Conservation (phyloP, 208 protist species). For the Phytomonas sp. region DNA sequence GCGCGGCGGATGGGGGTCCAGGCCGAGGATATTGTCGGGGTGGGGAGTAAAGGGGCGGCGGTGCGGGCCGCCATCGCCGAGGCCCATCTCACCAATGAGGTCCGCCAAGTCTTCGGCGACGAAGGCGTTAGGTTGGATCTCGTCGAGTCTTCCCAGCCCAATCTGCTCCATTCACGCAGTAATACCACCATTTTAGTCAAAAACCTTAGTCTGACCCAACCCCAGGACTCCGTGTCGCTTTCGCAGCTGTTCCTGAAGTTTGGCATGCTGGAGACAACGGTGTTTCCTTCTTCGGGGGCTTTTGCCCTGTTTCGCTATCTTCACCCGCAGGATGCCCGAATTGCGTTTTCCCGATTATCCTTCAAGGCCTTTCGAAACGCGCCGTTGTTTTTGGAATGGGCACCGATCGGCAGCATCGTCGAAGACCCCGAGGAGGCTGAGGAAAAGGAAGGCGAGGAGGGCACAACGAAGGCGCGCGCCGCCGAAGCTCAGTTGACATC, state of each 20-base stretch:
- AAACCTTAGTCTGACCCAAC: constrained; percentile 43
- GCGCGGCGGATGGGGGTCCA: constrained; percentile 59
- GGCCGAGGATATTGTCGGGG: constrained; percentile 49
- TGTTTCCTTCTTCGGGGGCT: constrained; percentile 45
- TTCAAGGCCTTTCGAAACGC: constrained; percentile 91
- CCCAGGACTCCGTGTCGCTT: constrained; percentile 48
- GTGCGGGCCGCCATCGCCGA: constrained; percentile 86
- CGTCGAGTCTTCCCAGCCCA: constrained; percentile 48
- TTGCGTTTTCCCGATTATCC: constrained; percentile 92
- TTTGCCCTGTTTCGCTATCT: constrained; percentile 75
- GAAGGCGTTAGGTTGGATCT: constrained; percentile 65
- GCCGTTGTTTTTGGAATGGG: constrained; percentile 98
- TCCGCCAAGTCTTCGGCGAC: constrained; percentile 63
- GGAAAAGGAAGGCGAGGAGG: background rate
- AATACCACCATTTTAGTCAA: constrained; percentile 83
- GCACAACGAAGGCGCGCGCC: background rate
- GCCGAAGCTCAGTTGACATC: background rate
- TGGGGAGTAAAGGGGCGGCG: constrained; percentile 67
- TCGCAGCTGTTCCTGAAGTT: constrained; percentile 62
- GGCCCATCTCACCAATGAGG: constrained; percentile 70
- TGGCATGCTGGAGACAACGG: constrained; percentile 59
- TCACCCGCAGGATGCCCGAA: constrained; percentile 77
- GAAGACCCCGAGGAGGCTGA: constrained; percentile 28
- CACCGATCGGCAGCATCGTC: constrained; percentile 82
- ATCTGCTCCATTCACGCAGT: constrained; percentile 58